Evolutionary conservation across 1,139 yeast genomes (phyloP), one percentile per base, ranked within the genome.

Genomic region (Scheffersomyces lignicola): DNA sequence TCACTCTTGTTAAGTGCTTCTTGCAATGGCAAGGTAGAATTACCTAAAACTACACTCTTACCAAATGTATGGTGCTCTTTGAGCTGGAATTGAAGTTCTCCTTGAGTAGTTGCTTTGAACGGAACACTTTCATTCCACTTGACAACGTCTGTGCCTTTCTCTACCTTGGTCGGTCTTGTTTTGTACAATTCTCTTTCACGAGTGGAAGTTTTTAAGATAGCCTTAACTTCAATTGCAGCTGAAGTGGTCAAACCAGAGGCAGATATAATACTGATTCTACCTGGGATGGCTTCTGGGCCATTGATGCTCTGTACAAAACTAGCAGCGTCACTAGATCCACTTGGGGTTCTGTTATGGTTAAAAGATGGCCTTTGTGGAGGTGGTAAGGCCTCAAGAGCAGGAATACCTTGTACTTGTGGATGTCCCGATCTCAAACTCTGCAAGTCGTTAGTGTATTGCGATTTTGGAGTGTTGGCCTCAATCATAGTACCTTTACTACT

Each of bases 11-110:
- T 60, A 33, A 57, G 40, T 24, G 49, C 66, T 13, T 72, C 74
- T n/a, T 52, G 39, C 43, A 78, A 60, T 10, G 51, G 49, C 28
- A 79, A 45, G 15, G 59, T 55, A 5, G 78, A 80, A 35, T 69
- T 71, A 11, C 86, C 95, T 33, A 88, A 43, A 35, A 78, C 84
- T 29, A 69, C 69, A 44, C 77, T 81, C 51, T 84, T 80, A 29
- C 95, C 92, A 48, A 90, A 74, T 3, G 79, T 74, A 56, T 85
- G 95, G 53, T 79, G 84, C 33, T 83, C 81, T 34, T 77, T 69
- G 11, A 86, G 75, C 26, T 69, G 66, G 50, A 90, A 75, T 4
- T 76, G 62, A 32, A 90, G 52, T 37, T 65, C 69, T 3, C 83
- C 81, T 12, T 75, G 80, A 3, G 80, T 59, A 4, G 83, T 65